These are phyloP conservation scores for Scedosporium dehoogii DNA, from an alignment of 2,329 filamentous ascomycete genomes.

Conservation along the genomic window DNA sequence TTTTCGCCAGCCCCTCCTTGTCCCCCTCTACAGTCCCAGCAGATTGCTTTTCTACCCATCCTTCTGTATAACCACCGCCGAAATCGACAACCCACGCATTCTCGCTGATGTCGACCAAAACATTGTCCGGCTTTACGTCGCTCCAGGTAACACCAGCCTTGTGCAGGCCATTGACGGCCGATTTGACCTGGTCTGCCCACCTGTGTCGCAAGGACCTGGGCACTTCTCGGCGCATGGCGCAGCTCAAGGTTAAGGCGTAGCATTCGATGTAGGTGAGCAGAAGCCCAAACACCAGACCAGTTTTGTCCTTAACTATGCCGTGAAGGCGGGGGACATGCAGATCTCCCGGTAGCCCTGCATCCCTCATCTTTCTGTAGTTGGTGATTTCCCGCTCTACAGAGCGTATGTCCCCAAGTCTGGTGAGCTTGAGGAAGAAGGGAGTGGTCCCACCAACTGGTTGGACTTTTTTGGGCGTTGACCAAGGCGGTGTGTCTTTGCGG, in stretches of 20 bases:
- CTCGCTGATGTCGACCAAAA: too few species aligned
- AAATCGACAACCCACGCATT: too few species aligned
- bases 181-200: constrained; percentile 13
- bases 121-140: constrained; percentile 5
- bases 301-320: constrained; percentile 8
- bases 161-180: constrained; percentile 12
- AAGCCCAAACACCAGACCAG: constrained; percentile 9
- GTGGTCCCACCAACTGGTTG: background rate
- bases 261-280: constrained; percentile 12
- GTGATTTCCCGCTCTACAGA: constrained; percentile 8
- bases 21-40: too few species aligned
- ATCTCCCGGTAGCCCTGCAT: constrained; percentile 2
- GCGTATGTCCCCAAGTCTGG: constrained; percentile 5
- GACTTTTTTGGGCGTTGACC: background rate
- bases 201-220: constrained; percentile 5
- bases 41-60: too few species aligned
- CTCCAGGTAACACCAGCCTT: constrained; percentile 14
- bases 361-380: constrained; percentile 10
- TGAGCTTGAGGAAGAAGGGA: background rate
- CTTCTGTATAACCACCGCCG: too few species aligned
- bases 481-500: background rate
- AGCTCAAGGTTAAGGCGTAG: background rate
- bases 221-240: background rate
- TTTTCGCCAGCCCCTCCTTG: too few species aligned
- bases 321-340: constrained; percentile 10